phyloP scores from a whole-genome alignment of 306 rosid species.

The Prunus mume region DNA sequence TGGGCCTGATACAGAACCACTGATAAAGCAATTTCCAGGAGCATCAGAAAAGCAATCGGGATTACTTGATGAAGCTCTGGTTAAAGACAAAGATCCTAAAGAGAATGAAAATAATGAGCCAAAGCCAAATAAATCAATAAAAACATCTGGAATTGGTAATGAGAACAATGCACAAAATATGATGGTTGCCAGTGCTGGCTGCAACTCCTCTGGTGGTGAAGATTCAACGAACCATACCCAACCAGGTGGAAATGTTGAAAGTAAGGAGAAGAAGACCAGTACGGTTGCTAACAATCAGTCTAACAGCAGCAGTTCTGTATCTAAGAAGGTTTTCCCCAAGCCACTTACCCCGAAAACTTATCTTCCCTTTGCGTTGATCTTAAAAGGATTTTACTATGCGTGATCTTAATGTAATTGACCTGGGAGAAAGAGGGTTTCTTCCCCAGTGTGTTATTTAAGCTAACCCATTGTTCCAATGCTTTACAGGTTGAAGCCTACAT shows the following conservation, averaged over 20 bases:
- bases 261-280: conserved; percentile 44
- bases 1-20: conserved; percentile 79
- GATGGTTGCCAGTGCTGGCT: conserved; percentile 20
- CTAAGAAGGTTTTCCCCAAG: conserved; percentile 54
- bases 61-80: conserved; percentile 25
- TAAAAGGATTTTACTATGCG: neutral
- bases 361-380: neutral
- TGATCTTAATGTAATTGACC: neutral
- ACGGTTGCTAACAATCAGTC: conserved; percentile 36
- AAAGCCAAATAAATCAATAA: conserved; percentile 34
- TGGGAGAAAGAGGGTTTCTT: neutral
- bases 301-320: conserved; percentile 40
- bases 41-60: conserved; percentile 31
- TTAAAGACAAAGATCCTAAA: conserved; percentile 26
- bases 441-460: neutral
- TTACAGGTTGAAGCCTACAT: conserved; percentile 86
- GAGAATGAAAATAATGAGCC: conserved; percentile 25
- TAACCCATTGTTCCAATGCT: conserved; percentile 18
- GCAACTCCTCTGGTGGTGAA: conserved; percentile 29
- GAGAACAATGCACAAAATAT: conserved; percentile 29
- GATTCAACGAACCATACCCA: conserved; percentile 32
- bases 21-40: conserved; percentile 34
- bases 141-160: conserved; percentile 34
- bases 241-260: conserved; percentile 26
- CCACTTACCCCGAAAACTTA: conserved; percentile 5